Evolutionary conservation across 768 basidiomycete genomes (phyloP).

Genomic region (Pleurotus eryngii): DNA sequence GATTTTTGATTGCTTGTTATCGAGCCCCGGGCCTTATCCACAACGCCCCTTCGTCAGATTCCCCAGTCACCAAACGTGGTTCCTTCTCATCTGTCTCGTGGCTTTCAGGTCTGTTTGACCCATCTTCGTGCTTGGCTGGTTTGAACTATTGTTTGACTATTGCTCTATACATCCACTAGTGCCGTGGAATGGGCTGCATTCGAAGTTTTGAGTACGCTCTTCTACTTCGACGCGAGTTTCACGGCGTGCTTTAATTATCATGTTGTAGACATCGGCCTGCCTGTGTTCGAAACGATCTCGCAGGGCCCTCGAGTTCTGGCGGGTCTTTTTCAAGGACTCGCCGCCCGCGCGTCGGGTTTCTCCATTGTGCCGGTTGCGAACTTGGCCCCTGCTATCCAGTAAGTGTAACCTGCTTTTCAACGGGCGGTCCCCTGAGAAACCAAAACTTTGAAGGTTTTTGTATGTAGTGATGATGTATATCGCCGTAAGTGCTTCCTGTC

Average conservation of each 20-base stretch:
- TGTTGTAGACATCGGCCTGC: conserved; percentile 36
- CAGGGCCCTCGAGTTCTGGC: conserved; percentile 35
- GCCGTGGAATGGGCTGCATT: conserved; percentile 69
- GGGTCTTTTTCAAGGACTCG: conserved; percentile 54
- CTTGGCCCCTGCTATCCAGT: conserved; percentile 72
- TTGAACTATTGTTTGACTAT: background rate
- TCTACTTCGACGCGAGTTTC: background rate
- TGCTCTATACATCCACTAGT: conserved; percentile 23
- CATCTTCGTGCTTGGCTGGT: conserved; percentile 3
- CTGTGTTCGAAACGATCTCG: conserved; percentile 33
- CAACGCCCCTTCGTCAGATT: conserved; percentile 34
- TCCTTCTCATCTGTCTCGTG: conserved; percentile 53
- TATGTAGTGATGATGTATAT: conserved; percentile 82
- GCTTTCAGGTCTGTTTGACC: conserved; percentile 43
- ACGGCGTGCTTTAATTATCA: background rate
- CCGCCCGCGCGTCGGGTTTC: conserved; percentile 51
- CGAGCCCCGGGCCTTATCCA: background rate
- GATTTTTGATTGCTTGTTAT: background rate
- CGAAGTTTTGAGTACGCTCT: conserved; percentile 48
- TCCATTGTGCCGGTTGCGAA: conserved; percentile 42
- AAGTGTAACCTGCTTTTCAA: conserved; percentile 16
- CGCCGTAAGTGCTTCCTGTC: conserved; percentile 34
- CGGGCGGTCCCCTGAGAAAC: too few species aligned
- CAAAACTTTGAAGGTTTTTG: conserved; percentile 41
- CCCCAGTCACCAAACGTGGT: conserved; percentile 76